Conservation (phyloP, 306 rosid genomes). For the Abrus pulchellus region DNA sequence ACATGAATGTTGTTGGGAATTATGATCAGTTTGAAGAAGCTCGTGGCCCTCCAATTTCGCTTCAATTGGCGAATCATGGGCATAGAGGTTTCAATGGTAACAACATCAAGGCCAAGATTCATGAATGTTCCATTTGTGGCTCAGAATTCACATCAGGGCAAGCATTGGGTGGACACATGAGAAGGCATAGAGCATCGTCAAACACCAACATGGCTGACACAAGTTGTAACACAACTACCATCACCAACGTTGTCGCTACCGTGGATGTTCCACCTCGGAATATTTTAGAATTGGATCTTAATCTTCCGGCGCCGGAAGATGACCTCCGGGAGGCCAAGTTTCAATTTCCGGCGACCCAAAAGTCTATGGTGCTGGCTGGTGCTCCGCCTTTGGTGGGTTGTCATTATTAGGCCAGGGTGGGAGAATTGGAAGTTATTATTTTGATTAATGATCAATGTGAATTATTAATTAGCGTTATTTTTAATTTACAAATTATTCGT, state of each 20-base stretch:
- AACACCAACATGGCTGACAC: not conserved
- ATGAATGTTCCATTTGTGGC: conserved; percentile 95
- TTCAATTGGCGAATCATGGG: conserved; percentile 40
- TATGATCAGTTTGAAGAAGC: conserved; percentile 46
- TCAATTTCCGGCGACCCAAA: conserved; percentile 65
- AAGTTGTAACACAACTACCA: not conserved
- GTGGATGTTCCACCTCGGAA: conserved; percentile 47
- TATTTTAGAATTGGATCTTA: conserved; percentile 79
- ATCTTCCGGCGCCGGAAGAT: conserved; percentile 94
- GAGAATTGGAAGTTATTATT: not conserved
- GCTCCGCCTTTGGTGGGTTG: conserved; percentile 90
- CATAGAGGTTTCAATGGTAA: conserved; percentile 14
- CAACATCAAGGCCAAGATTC: conserved; percentile 65
- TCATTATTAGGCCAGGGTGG: conserved; percentile 64
- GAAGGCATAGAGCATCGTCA: conserved; percentile 74
- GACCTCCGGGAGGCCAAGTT: conserved; percentile 69
- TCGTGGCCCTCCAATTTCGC: conserved; percentile 32
- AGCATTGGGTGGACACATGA: conserved; percentile 98
- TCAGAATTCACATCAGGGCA: conserved; percentile 89
- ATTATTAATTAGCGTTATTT: conserved; percentile 54
- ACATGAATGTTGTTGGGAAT: not conserved
- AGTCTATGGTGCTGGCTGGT: conserved; percentile 69
- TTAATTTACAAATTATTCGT: conserved; percentile 48
- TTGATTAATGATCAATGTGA: conserved; percentile 55
- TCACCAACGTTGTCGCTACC: not conserved